Evolutionary conservation across 257 asterid genomes (phyloP).

Genomic region (Salvia rosmarinus): DNA sequence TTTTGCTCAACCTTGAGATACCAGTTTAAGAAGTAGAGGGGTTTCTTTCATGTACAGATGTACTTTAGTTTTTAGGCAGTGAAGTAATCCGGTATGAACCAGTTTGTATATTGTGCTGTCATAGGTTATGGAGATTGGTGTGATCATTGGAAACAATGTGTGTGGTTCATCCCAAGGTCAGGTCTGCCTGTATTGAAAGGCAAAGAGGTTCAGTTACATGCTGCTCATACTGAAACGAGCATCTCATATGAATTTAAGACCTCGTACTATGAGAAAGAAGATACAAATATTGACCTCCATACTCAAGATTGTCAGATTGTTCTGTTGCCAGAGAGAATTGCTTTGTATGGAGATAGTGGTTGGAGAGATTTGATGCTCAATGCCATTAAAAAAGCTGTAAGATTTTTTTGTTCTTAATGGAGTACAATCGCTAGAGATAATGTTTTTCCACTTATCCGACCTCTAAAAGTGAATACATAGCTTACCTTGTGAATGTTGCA

Average conservation of each 20-base stretch:
- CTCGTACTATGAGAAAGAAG: conserved; percentile 40
- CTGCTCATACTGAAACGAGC: conserved; percentile 66
- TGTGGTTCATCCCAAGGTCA: conserved; percentile 71
- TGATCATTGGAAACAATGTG: conserved; percentile 97
- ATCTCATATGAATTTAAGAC: conserved; percentile 59
- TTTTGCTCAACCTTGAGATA: background rate
- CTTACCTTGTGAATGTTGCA: conserved; percentile 21
- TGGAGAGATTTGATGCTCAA: conserved; percentile 80
- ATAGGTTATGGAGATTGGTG: conserved; percentile 76
- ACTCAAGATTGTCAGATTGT: conserved; percentile 52
- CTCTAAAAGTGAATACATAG: conserved; percentile 17
- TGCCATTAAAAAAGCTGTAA: conserved; percentile 69
- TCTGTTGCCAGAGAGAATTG: conserved; percentile 71
- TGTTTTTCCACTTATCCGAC: background rate
- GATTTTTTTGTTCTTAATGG: conserved; percentile 35
- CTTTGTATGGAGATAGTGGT: conserved; percentile 62
- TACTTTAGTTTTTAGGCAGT: conserved; percentile 1
- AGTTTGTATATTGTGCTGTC: conserved; percentile 31
- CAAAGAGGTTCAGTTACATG: conserved; percentile 59
- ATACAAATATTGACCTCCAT: conserved; percentile 34
- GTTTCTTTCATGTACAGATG: background rate
- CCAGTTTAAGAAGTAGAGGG: conserved; percentile 3
- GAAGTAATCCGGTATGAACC: background rate
- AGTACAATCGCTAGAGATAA: conserved; percentile 15
- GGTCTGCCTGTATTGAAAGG: conserved; percentile 63